Evolutionary conservation across 257 asterid genomes (phyloP), one percentile per base, ranked within the genome.

Genomic region (Forsythia viridissima): DNA sequence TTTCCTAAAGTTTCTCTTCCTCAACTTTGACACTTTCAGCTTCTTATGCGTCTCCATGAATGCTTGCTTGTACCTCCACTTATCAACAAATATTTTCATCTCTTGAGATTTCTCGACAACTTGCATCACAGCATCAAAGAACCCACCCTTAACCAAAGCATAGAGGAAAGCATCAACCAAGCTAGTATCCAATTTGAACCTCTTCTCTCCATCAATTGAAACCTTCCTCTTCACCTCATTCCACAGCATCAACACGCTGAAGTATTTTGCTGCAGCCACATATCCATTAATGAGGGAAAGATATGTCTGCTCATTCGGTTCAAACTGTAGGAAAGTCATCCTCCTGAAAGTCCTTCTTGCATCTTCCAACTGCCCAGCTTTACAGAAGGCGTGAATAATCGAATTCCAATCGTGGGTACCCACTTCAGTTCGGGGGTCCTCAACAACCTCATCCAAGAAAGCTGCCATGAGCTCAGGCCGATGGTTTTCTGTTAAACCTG

Each of bases 371-470:
- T 94, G 85, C 82, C 99, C 98, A 12, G 97, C 91, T 76, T 96
- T 96, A 46, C 96, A 92, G 76, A 96, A 96, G 6, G 99, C 96
- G 39, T 93, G 99, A 43, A 96, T 92, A 30, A 96, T 96, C 8
- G 99, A 96, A 39, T 96, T 96, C 99, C 99, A 96, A 68, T 96
- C 99, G 46, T 96, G 99, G 20, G 94, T 90, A 15, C 97, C 96
- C 6, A 96, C 82, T 77, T 88, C 91, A 15, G 91, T 76, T 66
- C 97, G 86, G 24, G 96, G 99, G 80, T 96, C 99, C 81, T 85
- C 92, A n/a, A 92, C 97, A 18, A 91, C 87, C 71, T 93, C 97
- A 52, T 96, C 97, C 84, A 96, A 77, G 82, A 93, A 91, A 21
- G 92, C 90, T 0, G 98, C 96, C 98, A 96, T 93, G 74, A 96